Base-by-base conservation (phyloP, 129 eudicot genomes). In the Pseudognaphalium luteoalbum region DNA sequence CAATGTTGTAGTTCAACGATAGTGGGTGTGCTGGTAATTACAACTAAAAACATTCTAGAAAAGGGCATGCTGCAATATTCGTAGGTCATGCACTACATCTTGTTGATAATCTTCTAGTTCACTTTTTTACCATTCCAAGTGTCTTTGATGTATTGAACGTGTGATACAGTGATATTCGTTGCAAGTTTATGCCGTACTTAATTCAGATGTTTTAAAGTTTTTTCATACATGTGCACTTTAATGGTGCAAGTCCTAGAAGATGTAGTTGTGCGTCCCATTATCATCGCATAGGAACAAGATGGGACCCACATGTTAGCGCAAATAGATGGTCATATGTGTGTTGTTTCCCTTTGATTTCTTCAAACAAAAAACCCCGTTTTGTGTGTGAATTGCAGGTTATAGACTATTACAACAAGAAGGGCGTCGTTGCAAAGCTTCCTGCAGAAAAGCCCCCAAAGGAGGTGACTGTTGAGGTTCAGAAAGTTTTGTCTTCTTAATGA, bases 361-460 rank as follows among this genome's bases (percentile, higher is more conserved):
- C 8, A 39, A 62, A 28, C 42, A 19, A 41, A 11, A 37, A 29
- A 1, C 14, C 61, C 6, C 4, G 12, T 37, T 51, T 70, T 47
- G 22, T 71, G 66, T 72, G 17, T 73, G 63, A 56, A 64, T 19
- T 64, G 35, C 87, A 90, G 91, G 96, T 90, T 20, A 86, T 90
- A 68, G 91, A 80, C 59, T 86, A 86, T 77, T 88, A 87, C 75
- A 68, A 29, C 37, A 86, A 64, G 78, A 87, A 90, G 84, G 86
- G 88, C 14, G 81, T 87, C 2, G 87, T 90, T 79, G 88, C 88
- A 29, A 84, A 86, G 83, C 86, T 90, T 60, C 93, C 83, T 57
- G 96, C 93, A 7, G 96, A 90, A 80, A 90, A 90, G 37, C 82
- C 86, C 41, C 88, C 93, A 2, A 81, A 83, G 76, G 93, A 83